phyloP scores from a whole-genome alignment of 305 asterid species.

The Fraxinus ornus region DNA sequence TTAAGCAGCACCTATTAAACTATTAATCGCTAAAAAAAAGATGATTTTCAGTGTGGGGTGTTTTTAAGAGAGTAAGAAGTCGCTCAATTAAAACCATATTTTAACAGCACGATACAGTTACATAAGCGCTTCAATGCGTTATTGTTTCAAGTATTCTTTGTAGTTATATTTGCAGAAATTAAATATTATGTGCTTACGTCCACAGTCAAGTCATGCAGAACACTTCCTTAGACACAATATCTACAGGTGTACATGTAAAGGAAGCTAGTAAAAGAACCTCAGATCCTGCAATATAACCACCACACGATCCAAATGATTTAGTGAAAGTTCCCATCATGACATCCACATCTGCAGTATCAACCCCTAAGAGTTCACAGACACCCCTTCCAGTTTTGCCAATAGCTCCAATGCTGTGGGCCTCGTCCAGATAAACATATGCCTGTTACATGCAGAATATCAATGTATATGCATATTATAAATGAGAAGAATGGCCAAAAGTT shows the following conservation, averaged over 20 bases:
- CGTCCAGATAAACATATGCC: conserved; percentile 89
- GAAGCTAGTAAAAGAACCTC: conserved; percentile 49
- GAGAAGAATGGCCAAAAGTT: conserved; percentile 1
- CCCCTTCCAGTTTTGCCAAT: conserved; percentile 97
- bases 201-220: background rate
- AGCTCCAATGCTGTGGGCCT: conserved; percentile 99
- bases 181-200: background rate
- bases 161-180: background rate
- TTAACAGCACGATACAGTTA: background rate
- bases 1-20: too few relatives aligned
- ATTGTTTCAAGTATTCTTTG: background rate
- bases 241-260: conserved; percentile 16
- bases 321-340: conserved; percentile 99
- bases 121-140: background rate
- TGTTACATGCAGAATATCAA: conserved; percentile 29
- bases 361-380: conserved; percentile 95
- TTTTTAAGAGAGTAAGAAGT: background rate
- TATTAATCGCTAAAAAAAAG: too few relatives aligned
- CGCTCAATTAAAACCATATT: background rate
- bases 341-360: conserved; percentile 90
- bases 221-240: too few relatives aligned
- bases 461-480: background rate
- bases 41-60: background rate
- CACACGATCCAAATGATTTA: conserved; percentile 98
- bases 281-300: conserved; percentile 97